Percentiles rank a stretch among this genome's conserved stretches.
phyloP scores from a whole-genome alignment of 345 rosid species.

The Angophora floribunda region DNA sequence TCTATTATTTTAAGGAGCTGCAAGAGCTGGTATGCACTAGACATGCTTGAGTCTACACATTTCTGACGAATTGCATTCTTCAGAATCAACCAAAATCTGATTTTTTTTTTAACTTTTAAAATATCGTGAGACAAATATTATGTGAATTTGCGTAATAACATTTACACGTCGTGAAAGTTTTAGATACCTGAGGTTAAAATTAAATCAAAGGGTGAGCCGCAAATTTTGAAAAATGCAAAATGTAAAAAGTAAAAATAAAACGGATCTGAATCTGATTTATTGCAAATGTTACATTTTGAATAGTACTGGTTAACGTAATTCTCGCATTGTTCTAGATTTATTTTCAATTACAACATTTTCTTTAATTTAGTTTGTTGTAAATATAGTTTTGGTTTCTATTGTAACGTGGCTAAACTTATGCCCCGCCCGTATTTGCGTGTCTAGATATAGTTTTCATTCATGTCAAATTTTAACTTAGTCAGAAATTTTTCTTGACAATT shows the following conservation, averaged over 20 bases:
- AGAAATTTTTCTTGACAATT: background rate
- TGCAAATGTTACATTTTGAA: background rate
- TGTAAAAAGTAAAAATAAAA: background rate
- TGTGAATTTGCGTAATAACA: background rate
- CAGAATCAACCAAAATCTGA: background rate
- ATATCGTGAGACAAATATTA: background rate
- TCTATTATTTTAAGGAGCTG: background rate
- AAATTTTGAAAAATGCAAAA: background rate
- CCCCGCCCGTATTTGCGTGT: too few relatives aligned
- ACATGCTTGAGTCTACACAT: background rate
- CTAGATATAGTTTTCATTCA: background rate
- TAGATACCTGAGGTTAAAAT: background rate
- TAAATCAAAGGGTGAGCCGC: background rate
- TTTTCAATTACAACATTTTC: background rate
- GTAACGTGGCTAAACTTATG: too few relatives aligned
- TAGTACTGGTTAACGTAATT: background rate
- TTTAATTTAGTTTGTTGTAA: background rate
- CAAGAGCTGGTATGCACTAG: background rate
- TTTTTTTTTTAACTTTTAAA: background rate
- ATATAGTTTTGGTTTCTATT: too few relatives aligned
- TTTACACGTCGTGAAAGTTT: background rate
- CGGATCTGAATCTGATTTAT: background rate
- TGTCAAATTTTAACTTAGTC: background rate
- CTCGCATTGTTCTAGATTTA: background rate
- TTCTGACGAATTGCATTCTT: background rate